A percentile compares a stretch with the other conserved stretches of the same genome.
phyloP scores from a whole-genome alignment of 2,329 filamentous ascomycete genomes.

The Aspergillus sp. region DNA sequence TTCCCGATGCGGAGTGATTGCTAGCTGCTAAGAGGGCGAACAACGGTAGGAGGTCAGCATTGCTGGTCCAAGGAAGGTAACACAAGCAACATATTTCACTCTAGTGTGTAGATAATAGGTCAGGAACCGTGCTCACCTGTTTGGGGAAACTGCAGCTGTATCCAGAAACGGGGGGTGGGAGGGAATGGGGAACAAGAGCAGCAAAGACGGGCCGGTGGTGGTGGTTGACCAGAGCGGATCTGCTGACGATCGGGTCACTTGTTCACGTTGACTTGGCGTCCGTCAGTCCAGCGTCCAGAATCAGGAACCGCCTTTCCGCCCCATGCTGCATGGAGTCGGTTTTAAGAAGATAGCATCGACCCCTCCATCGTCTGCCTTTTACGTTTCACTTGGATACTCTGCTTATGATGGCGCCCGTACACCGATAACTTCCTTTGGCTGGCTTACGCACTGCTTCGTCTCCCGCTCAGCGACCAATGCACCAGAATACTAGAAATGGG shows the following conservation, averaged over 20 bases:
- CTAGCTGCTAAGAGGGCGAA: slow-evolving; percentile 3
- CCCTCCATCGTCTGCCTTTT: background rate
- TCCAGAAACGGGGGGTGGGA: background rate
- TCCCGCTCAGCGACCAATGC: slow-evolving; percentile 31
- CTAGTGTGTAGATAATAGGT: too few relatives aligned
- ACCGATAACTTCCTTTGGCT: slow-evolving; percentile 12
- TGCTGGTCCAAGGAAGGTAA: background rate
- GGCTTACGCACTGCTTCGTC: slow-evolving; percentile 31
- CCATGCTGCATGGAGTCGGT: slow-evolving; percentile 2
- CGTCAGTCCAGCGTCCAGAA: background rate
- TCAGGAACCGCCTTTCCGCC: slow-evolving; percentile 3
- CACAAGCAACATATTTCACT: too few relatives aligned
- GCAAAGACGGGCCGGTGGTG: background rate
- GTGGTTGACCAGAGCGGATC: slow-evolving; percentile 2
- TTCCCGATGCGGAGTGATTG: slow-evolving; percentile 13
- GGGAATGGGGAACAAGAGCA: background rate
- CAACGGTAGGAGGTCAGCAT: slow-evolving; percentile 11
- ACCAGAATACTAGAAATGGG: slow-evolving; percentile 52
- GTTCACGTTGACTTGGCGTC: too few relatives aligned
- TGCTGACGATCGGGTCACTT: slow-evolving; percentile 6
- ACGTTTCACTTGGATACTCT: background rate
- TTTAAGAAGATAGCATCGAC: background rate
- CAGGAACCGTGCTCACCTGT: too few relatives aligned
- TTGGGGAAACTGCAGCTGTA: background rate
- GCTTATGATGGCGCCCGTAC: slow-evolving; percentile 12